Evolutionary conservation across 1,139 yeast species (phyloP).

Genomic region (Protomyces inundatus): DNA sequence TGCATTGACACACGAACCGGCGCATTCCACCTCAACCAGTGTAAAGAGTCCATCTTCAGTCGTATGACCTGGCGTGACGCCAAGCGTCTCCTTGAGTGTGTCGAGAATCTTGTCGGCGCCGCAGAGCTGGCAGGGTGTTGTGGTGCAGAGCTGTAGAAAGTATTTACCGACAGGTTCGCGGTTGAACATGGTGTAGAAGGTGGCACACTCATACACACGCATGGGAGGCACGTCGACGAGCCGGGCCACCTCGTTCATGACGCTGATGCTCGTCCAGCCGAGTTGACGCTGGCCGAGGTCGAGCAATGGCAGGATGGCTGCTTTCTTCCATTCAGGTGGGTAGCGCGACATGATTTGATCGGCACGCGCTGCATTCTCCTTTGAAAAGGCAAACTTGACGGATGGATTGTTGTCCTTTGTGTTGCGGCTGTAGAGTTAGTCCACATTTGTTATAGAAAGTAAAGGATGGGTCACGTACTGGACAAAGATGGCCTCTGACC

Average conservation of each 20-base stretch:
- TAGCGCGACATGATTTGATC: conserved; percentile 50
- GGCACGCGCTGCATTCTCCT: conserved; percentile 67
- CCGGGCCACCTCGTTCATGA: conserved; percentile 89
- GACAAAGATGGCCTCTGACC: conserved; percentile 23
- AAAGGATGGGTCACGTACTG: not conserved
- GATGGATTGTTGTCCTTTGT: conserved; percentile 61
- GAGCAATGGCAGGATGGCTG: conserved; percentile 80
- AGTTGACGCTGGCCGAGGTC: conserved; percentile 85
- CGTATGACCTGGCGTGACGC: conserved; percentile 72
- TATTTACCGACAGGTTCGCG: conserved; percentile 83
- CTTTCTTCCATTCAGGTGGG: conserved; percentile 81
- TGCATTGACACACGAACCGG: conserved; percentile 88
- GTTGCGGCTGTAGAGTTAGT: conserved; percentile 49
- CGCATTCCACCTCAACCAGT: conserved; percentile 82
- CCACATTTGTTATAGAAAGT: conserved; percentile 36
- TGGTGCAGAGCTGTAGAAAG: conserved; percentile 80
- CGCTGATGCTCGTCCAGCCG: conserved; percentile 82
- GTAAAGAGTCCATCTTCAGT: conserved; percentile 73
- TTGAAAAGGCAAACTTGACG: conserved; percentile 66
- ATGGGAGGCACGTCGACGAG: conserved; percentile 85
- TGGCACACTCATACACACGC: conserved; percentile 92
- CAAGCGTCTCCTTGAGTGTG: conserved; percentile 58
- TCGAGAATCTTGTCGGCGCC: conserved; percentile 74
- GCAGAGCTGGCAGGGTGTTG: conserved; percentile 85
- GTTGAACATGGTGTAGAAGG: conserved; percentile 89